A percentile compares a stretch with the other conserved stretches of the same genome.
These are phyloP conservation scores for Skeletonema grethae DNA, from an alignment of 108 stramenopile species.

Conservation along the genomic window DNA sequence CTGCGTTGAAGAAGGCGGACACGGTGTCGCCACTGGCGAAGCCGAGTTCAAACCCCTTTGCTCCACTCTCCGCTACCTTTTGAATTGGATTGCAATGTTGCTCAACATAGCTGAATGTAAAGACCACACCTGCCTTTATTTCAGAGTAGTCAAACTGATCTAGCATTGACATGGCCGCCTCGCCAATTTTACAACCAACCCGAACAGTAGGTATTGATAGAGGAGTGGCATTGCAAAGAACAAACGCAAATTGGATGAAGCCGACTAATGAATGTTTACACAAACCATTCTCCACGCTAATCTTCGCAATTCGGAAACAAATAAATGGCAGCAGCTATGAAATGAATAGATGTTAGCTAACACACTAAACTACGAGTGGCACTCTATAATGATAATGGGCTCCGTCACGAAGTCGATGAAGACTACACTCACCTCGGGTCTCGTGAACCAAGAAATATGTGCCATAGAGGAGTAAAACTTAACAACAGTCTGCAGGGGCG, in stretches of 20 bases:
- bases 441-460: neutral
- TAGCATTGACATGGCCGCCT: neutral
- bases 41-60: conserved; percentile 21
- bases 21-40: conserved; percentile 16
- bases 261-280: conserved; percentile 4
- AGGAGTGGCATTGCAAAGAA: neutral
- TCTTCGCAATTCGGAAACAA: neutral
- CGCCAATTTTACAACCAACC: neutral
- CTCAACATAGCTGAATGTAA: neutral
- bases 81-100: neutral
- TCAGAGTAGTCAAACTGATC: neutral
- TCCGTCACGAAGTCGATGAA: neutral
- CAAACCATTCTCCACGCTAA: conserved; percentile 2
- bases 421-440: neutral
- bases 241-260: neutral
- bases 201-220: neutral
- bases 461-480: neutral
- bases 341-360: neutral
- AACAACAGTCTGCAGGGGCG: neutral
- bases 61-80: neutral
- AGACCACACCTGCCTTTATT: neutral
- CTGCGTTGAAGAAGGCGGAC: conserved; percentile 16
- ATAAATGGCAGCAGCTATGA: neutral
- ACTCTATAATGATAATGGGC: neutral
- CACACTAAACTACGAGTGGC: neutral